phyloP scores from a whole-genome alignment of 768 basidiomycete species.

The Auriscalpium microsporum region DNA sequence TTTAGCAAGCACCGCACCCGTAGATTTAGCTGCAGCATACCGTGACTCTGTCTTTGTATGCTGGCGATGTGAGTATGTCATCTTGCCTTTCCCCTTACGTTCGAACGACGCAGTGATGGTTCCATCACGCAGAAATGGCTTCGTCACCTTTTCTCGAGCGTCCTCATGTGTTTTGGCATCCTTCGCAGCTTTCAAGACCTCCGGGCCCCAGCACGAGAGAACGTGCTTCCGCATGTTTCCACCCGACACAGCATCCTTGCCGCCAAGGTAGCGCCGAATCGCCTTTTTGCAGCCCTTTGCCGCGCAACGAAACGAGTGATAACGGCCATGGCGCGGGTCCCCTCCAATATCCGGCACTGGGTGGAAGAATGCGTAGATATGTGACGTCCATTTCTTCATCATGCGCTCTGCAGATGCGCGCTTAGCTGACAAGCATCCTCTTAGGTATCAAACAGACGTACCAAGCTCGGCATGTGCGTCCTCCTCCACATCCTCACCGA shows the following conservation, averaged over 20 bases:
- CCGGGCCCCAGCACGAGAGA: neutral
- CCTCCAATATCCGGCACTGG: too few species aligned
- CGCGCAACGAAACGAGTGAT: slow-evolving; percentile 21
- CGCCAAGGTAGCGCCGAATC: slow-evolving; percentile 19
- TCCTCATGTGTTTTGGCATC: neutral
- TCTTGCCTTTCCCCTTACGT: neutral
- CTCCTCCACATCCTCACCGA: too few species aligned
- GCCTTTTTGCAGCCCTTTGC: slow-evolving; percentile 12
- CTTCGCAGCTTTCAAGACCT: neutral
- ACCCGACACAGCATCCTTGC: slow-evolving; percentile 14
- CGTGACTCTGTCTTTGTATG: too few species aligned
- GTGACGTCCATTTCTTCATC: slow-evolving; percentile 17
- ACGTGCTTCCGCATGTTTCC: slow-evolving; percentile 1
- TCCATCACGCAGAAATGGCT: neutral
- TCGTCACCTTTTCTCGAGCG: neutral
- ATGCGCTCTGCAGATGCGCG: neutral
- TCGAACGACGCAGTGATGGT: neutral
- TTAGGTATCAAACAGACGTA: too few species aligned
- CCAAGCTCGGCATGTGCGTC: too few species aligned
- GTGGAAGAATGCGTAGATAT: too few species aligned
- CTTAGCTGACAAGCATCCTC: too few species aligned
- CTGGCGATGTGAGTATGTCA: neutral
- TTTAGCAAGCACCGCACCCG: too few species aligned
- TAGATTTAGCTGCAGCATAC: too few species aligned
- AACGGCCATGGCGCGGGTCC: slow-evolving; percentile 6